Evolutionary conservation across 148 eudicot genomes (phyloP).

Genomic region (Suaeda aralocaspica): DNA sequence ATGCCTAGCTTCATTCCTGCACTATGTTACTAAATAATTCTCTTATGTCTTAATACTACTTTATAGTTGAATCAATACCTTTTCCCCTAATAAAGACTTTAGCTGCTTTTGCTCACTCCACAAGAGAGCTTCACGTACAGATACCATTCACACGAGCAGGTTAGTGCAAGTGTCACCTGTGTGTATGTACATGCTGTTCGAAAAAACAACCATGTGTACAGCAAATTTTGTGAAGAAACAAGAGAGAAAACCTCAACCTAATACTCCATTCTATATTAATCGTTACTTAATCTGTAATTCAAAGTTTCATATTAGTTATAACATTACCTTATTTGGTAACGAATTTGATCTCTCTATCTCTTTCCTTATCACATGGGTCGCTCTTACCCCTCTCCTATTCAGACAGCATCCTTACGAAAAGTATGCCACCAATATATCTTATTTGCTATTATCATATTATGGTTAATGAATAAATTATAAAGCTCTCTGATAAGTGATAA

Average conservation of each 20-base stretch:
- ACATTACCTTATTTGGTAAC: too few relatives aligned
- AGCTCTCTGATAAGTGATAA: neutral
- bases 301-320: too few relatives aligned
- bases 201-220: neutral
- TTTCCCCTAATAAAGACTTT: neutral
- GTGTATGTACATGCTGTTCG: too few relatives aligned
- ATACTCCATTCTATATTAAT: neutral
- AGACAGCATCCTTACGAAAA: too few relatives aligned
- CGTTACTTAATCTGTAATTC: too few relatives aligned
- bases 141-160: too few relatives aligned
- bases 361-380: neutral
- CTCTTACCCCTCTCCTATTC: too few relatives aligned
- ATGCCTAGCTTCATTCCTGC: neutral
- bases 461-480: neutral
- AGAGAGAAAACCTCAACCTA: neutral
- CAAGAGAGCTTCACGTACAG: neutral
- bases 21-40: constrained; percentile 9
- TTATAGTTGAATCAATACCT: neutral
- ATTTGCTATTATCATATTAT: too few relatives aligned
- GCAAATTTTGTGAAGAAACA: neutral
- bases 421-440: neutral
- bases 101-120: neutral
- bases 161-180: too few relatives aligned
- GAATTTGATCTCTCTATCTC: neutral
- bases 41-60: constrained; percentile 1